Conservation (phyloP, 2,329 filamentous ascomycete genomes). For the Didymella glomerata region DNA sequence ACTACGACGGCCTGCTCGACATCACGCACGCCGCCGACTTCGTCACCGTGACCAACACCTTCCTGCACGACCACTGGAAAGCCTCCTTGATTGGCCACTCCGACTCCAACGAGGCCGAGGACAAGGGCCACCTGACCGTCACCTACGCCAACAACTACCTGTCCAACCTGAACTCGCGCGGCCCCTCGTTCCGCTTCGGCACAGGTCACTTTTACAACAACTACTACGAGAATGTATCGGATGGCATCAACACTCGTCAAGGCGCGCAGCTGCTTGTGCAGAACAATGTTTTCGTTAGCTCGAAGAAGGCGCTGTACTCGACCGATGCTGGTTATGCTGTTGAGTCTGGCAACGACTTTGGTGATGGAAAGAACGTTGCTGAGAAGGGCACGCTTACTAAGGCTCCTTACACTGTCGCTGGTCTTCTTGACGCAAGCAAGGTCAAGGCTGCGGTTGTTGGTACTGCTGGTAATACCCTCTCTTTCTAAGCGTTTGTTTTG, state of each 20-base stretch:
- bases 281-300: slow-evolving; percentile 50
- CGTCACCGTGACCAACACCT: slow-evolving; percentile 64
- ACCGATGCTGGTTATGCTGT: slow-evolving; percentile 50
- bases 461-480: slow-evolving; percentile 51
- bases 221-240: slow-evolving; percentile 52
- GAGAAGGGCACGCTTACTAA: slow-evolving; percentile 43
- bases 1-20: slow-evolving; percentile 73
- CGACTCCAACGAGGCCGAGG: slow-evolving; percentile 65
- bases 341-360: slow-evolving; percentile 52
- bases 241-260: slow-evolving; percentile 55
- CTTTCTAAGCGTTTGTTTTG: slow-evolving; percentile 34
- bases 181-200: slow-evolving; percentile 71
- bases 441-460: slow-evolving; percentile 53
- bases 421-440: slow-evolving; percentile 43
- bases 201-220: slow-evolving; percentile 69
- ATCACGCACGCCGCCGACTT: slow-evolving; percentile 70
- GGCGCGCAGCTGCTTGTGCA: slow-evolving; percentile 56
- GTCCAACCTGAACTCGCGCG: slow-evolving; percentile 70
- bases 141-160: slow-evolving; percentile 75
- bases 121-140: slow-evolving; percentile 68
- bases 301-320: slow-evolving; percentile 48
- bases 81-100: slow-evolving; percentile 66
- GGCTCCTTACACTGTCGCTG: slow-evolving; percentile 47
- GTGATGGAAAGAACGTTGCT: slow-evolving; percentile 45
- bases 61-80: slow-evolving; percentile 69